Percentiles rank a stretch among this genome's conserved stretches.
Conservation (phyloP, 192 early-diverging fungal genomes). For the Haplosporangium gracile region DNA sequence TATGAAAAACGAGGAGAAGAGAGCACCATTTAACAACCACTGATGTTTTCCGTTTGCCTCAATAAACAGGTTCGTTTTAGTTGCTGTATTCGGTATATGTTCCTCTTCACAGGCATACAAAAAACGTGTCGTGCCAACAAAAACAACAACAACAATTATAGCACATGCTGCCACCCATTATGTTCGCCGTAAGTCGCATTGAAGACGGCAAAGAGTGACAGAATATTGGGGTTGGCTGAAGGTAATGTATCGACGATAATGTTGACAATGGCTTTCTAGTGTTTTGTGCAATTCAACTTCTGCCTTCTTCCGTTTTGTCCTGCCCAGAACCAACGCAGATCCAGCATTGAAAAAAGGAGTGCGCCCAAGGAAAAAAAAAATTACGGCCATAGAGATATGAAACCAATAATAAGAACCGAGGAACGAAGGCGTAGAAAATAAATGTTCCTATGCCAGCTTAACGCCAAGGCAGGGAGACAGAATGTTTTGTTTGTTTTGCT, state of each 20-base stretch:
- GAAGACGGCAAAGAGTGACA: neutral
- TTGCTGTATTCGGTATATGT: neutral
- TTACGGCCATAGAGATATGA: neutral
- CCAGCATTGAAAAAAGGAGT: neutral
- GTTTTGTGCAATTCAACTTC: neutral
- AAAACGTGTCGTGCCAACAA: too few species aligned
- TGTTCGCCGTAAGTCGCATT: neutral
- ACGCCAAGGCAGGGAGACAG: neutral
- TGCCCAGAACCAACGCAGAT: neutral
- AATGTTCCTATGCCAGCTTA: neutral
- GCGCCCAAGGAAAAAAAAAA: neutral
- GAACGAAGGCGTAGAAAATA: neutral
- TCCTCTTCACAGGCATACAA: neutral
- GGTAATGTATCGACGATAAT: neutral
- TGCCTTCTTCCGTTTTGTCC: neutral
- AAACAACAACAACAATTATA: neutral
- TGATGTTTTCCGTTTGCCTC: neutral
- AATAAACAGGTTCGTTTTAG: neutral
- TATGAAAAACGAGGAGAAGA: constrained; percentile 16
- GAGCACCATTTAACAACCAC: neutral
- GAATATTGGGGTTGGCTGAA: neutral
- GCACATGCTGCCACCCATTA: neutral
- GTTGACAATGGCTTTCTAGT: too few species aligned
- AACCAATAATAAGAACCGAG: neutral
- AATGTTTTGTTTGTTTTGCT: neutral